Conservation (phyloP, 2,329 filamentous ascomycete genomes). For the Trichoderma sp. region DNA sequence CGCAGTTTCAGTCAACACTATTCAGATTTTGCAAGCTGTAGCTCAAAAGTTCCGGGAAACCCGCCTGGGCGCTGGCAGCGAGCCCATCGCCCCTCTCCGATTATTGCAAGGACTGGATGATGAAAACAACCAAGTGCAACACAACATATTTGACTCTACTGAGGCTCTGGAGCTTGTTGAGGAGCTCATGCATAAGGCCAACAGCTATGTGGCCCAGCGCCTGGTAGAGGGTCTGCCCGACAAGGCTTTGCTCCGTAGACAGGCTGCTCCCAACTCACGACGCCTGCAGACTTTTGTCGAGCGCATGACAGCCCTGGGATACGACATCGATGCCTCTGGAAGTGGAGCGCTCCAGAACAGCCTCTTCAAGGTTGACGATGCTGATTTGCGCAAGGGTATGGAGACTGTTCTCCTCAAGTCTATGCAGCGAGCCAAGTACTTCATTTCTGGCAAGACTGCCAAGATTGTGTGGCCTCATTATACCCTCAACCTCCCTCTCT, state of each 20-base stretch:
- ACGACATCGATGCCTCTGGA: constrained; percentile 85
- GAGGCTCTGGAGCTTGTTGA: constrained; percentile 91
- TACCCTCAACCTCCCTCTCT: constrained; percentile 86
- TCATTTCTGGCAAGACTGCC: constrained; percentile 76
- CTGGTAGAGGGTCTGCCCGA: constrained; percentile 79
- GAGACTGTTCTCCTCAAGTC: constrained; percentile 93
- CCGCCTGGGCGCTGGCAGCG: constrained; percentile 78
- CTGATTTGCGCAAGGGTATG: constrained; percentile 93
- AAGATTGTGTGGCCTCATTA: constrained; percentile 86
- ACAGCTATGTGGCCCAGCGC: constrained; percentile 85
- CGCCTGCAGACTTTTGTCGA: constrained; percentile 90
- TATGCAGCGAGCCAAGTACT: constrained; percentile 97
- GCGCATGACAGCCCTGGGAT: constrained; percentile 88
- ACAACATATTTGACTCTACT: constrained; percentile 93
- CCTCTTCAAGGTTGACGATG: constrained; percentile 88
- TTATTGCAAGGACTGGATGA: constrained; percentile 94
- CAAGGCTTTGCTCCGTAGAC: constrained; percentile 88
- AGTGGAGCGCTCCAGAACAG: constrained; percentile 93
- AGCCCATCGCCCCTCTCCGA: constrained; percentile 81
- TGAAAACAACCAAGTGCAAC: constrained; percentile 94
- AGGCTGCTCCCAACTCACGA: constrained; percentile 81
- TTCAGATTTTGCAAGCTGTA: constrained; percentile 79
- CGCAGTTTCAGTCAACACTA: constrained; percentile 71
- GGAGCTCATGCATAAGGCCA: constrained; percentile 92
- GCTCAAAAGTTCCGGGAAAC: constrained; percentile 89